Base-by-base conservation (phyloP, 768 basidiomycete species). In the Leccinellum luteum region DNA sequence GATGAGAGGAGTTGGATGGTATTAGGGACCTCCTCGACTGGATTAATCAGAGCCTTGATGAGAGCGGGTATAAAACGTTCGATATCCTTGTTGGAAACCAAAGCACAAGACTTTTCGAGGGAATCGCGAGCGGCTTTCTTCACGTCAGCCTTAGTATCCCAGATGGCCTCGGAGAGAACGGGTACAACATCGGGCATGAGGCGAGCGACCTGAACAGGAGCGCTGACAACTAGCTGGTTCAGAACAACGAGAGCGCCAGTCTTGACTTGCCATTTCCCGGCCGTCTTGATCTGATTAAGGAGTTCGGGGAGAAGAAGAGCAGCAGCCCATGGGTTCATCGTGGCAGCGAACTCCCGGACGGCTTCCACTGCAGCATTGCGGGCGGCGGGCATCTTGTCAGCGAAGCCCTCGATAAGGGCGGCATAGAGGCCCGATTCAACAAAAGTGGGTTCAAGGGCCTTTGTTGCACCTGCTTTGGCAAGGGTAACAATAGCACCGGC, bases 71-170 rank as follows among this genome's bases (percentile, higher is more conserved):
- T 93, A 80, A 90, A 97, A 77, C 86, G 86, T 85, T 92, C 89
- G 58, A 92, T 94, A 78, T 96, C 95, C 87, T 97, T 98, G 89
- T 98, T 98, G 65, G 94, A 94, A 64, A 97, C 85, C 64, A 98
- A 80, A 68, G 92, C 92, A 68, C 91, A 93, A 63, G 94, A 88
- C 81, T 94, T 95, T 67, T 92, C 92, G 70, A 98, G 86, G 61
- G 94, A 88, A 73, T 91, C 88, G 71, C 93, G 92, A 59, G 96
- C 94, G 38, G 92, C 91, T 82, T 98, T 97, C 88, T 98, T 98
- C 75, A 98, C 96, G 63, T 97, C 94, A 48, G 94, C 86, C 79
- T 98, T 98, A 75, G 94, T 96, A 76, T 97, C 95, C 96, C 96
- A 98, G 67, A 98, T 96, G 58, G 90, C 93, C 70, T 94, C 95